A percentile compares a stretch with the other conserved stretches of the same genome.
Evolutionary conservation across 1,284 basidiomycete genomes (phyloP).

Genomic region (Cystobasidiaceae sp.): DNA sequence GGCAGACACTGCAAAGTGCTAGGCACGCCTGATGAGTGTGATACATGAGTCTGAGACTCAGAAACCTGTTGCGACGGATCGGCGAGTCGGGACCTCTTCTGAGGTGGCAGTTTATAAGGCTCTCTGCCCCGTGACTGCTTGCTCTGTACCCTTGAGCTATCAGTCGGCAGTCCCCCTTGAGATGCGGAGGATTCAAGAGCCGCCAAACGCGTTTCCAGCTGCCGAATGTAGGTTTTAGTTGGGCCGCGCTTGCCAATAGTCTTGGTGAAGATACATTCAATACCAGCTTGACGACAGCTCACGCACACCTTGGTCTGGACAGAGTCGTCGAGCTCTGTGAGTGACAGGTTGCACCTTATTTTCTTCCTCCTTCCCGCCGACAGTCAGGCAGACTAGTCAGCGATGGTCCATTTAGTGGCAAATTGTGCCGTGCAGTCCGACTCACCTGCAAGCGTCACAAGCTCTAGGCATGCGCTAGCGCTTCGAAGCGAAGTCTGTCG

Average conservation of each 20-base stretch:
- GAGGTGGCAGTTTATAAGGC: background rate
- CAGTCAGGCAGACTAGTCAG: background rate
- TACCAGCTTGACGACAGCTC: conserved; percentile 12
- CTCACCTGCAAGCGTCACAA: conserved; percentile 25
- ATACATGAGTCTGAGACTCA: background rate
- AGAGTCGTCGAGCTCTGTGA: background rate
- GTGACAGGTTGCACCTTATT: conserved; percentile 22
- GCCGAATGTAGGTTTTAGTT: conserved; percentile 27
- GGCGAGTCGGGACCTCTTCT: background rate
- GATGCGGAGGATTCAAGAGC: conserved; percentile 16
- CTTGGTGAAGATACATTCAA: conserved; percentile 18
- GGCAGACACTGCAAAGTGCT: too few species aligned
- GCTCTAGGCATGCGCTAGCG: conserved; percentile 25
- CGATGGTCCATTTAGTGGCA: background rate
- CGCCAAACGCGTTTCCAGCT: conserved; percentile 19
- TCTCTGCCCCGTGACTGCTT: too few species aligned
- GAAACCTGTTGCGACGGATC: background rate
- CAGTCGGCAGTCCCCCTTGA: background rate
- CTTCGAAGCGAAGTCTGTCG: background rate
- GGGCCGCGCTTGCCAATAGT: conserved; percentile 22
- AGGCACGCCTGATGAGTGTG: too few species aligned
- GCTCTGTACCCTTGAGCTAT: too few species aligned
- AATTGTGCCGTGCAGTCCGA: background rate
- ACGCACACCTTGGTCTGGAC: conserved; percentile 1
- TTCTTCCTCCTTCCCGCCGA: conserved; percentile 5